These are phyloP conservation scores for Sodiomyces alkalinus DNA, from an alignment of 2,329 filamentous ascomycete genomes.

Conservation along the genomic window DNA sequence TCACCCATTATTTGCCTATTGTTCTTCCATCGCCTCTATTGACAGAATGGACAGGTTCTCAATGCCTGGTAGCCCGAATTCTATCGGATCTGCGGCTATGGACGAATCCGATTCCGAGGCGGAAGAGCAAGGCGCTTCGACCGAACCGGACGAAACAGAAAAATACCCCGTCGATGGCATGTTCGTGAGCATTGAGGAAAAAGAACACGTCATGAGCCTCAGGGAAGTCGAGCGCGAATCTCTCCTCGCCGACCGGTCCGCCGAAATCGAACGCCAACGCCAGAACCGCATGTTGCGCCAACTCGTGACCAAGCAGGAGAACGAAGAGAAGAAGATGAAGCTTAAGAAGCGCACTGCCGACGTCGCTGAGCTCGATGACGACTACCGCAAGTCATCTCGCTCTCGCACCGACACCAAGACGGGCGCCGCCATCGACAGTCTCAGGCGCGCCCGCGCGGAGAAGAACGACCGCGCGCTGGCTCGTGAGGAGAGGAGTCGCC, in stretches of 20 bases:
- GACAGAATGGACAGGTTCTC: conserved; percentile 41
- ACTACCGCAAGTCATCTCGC: conserved; percentile 54
- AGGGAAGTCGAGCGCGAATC: conserved; percentile 85
- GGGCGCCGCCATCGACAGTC: conserved; percentile 48
- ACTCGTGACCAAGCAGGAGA: conserved; percentile 54
- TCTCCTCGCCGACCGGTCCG: conserved; percentile 73
- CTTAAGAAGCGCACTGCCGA: conserved; percentile 66
- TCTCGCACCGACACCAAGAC: conserved; percentile 56
- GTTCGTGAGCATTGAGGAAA: conserved; percentile 59
- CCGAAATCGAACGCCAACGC: conserved; percentile 65
- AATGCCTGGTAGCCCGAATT: conserved; percentile 52
- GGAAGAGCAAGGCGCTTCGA: conserved; percentile 26
- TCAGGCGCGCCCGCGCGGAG: conserved; percentile 46
- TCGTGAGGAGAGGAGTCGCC: conserved; percentile 42
- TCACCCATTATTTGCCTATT: not conserved
- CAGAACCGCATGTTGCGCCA: conserved; percentile 73
- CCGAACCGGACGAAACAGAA: conserved; percentile 41
- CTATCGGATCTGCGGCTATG: conserved; percentile 73
- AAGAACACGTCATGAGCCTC: conserved; percentile 66
- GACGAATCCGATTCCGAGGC: conserved; percentile 63
- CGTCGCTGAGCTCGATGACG: conserved; percentile 64
- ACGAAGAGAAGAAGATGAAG: conserved; percentile 43
- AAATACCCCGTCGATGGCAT: conserved; percentile 81
- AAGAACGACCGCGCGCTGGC: conserved; percentile 50
- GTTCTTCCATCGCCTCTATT: not conserved